Conservation (phyloP, 768 basidiomycete species). For the Mycena vulgaris region DNA sequence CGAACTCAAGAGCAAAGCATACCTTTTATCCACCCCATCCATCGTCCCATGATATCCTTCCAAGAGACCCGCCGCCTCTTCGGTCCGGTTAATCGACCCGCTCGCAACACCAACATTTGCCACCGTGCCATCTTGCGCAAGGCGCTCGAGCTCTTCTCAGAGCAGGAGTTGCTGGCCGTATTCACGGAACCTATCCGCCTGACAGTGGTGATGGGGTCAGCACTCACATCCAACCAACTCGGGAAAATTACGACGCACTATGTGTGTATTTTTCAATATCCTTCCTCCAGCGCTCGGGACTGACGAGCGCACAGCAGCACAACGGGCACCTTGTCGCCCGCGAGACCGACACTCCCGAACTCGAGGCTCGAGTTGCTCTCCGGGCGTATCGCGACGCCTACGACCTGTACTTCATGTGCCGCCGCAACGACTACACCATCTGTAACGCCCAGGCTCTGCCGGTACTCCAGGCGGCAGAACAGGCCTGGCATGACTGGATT, state of each 20-base stretch:
- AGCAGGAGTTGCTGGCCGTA: not conserved
- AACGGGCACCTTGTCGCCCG: not conserved
- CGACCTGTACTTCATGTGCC: constrained; percentile 9
- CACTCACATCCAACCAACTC: not conserved
- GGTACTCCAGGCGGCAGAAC: constrained; percentile 7
- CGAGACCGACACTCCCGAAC: not conserved
- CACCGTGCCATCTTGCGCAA: no score
- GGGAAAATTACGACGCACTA: not conserved
- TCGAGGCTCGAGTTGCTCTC: not conserved
- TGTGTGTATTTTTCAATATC: not conserved
- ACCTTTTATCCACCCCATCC: not conserved
- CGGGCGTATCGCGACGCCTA: not conserved
- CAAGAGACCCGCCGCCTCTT: constrained; percentile 9
- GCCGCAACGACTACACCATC: not conserved
- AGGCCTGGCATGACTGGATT: constrained; percentile 21
- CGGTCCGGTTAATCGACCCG: not conserved
- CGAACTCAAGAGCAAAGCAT: not conserved
- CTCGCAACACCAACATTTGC: constrained; percentile 1
- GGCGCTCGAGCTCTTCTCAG: no score
- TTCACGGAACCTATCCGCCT: not conserved
- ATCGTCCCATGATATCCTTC: not conserved
- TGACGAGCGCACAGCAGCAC: not conserved
- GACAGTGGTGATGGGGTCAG: not conserved
- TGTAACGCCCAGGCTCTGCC: not conserved
- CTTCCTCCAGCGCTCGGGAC: not conserved